These are phyloP conservation scores for Candida sojae DNA, from an alignment of 1,139 yeast species.

Conservation along the genomic window DNA sequence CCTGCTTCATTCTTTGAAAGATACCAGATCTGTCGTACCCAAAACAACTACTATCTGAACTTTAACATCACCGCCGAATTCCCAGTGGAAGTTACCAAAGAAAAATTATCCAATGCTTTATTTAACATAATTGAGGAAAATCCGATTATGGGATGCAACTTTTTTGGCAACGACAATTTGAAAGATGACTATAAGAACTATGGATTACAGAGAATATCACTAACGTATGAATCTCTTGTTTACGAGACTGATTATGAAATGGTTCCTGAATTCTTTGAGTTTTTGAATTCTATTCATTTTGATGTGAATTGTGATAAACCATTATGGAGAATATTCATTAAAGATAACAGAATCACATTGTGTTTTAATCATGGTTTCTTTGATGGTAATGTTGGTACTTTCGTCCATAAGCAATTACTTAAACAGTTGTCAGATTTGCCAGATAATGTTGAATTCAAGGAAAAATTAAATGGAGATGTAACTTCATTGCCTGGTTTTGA, in stretches of 20 bases:
- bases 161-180: constrained; percentile 16
- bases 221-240: constrained; percentile 30
- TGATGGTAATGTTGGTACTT: constrained; percentile 36
- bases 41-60: constrained; percentile 25
- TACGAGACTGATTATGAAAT: constrained; percentile 13
- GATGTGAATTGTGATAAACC: constrained; percentile 23
- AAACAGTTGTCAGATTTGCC: constrained; percentile 7
- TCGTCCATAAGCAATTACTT: constrained; percentile 33
- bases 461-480: constrained; percentile 7
- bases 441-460: constrained; percentile 4
- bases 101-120: constrained; percentile 27
- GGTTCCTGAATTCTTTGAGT: constrained; percentile 16
- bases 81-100: constrained; percentile 17
- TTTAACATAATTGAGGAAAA: constrained; percentile 19
- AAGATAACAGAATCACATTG: constrained; percentile 23
- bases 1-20: constrained; percentile 22
- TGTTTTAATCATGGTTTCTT: constrained; percentile 34
- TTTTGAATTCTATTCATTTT: constrained; percentile 19
- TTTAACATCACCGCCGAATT: constrained; percentile 29
- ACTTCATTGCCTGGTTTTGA: constrained; percentile 7
- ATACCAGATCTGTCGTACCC: constrained; percentile 27
- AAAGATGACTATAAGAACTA: constrained; percentile 17
- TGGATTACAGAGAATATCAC: constrained; percentile 20
- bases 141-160: constrained; percentile 24
- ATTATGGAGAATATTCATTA: constrained; percentile 30